phyloP scores from a whole-genome alignment of 495 filamentous ascomycete genomes.

The Hyaloscypha bicolor region DNA sequence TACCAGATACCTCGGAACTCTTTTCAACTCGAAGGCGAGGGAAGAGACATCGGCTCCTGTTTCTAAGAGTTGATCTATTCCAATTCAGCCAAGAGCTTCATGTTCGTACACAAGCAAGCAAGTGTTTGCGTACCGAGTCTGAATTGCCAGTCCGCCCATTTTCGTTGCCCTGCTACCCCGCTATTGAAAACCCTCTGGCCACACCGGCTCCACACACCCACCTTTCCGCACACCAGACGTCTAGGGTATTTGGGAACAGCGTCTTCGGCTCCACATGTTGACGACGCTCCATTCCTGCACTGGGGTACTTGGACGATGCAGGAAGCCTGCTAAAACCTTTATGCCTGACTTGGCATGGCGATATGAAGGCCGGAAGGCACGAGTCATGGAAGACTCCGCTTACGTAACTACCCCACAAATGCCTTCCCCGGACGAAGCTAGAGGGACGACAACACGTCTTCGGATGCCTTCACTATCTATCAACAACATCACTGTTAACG shows the following conservation, averaged over 20 bases:
- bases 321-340: neutral
- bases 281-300: neutral
- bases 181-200: neutral
- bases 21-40: too few species aligned
- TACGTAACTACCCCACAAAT: neutral
- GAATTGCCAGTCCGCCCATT: neutral
- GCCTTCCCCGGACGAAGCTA: neutral
- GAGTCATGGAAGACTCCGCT: neutral
- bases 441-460: neutral
- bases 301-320: neutral
- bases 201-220: neutral
- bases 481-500: neutral
- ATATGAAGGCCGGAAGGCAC: neutral
- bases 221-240: neutral
- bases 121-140: neutral
- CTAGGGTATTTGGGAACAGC: neutral
- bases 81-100: too few species aligned
- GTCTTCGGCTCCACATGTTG: constrained; percentile 2
- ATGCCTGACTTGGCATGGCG: neutral
- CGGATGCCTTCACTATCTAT: neutral
- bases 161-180: neutral
- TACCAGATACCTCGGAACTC: too few species aligned
- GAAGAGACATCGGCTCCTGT: too few species aligned
- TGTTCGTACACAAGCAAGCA: too few species aligned
- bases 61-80: too few species aligned